phyloP scores from a whole-genome alignment of 2,329 filamentous ascomycete genomes.

The Microcera coccophila region DNA sequence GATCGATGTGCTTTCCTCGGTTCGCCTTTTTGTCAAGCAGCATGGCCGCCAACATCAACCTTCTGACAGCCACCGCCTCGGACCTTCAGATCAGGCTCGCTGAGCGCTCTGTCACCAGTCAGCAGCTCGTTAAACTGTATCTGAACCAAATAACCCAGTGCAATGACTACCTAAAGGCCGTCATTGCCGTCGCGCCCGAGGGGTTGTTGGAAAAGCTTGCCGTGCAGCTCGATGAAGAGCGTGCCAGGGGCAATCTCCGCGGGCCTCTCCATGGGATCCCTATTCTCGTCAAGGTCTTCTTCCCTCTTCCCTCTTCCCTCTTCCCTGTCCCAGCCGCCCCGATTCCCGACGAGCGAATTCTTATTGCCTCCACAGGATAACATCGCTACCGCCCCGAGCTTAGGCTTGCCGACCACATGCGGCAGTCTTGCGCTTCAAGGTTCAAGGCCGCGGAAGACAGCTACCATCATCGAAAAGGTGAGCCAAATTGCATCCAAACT shows the following conservation, averaged over 20 bases:
- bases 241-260: slow-evolving; percentile 6
- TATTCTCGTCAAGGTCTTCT: slow-evolving; percentile 15
- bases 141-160: slow-evolving; percentile 9
- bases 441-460: slow-evolving; percentile 12
- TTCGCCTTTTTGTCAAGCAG: background rate
- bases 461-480: slow-evolving; percentile 6
- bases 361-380: slow-evolving; percentile 2
- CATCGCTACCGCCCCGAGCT: slow-evolving; percentile 6
- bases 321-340: background rate
- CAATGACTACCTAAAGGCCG: slow-evolving; percentile 12
- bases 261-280: slow-evolving; percentile 18
- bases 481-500: background rate
- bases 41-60: background rate
- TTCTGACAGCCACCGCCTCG: slow-evolving; percentile 3
- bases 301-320: too few relatives aligned
- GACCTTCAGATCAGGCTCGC: slow-evolving; percentile 2
- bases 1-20: background rate
- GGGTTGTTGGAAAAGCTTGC: slow-evolving; percentile 4
- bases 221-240: slow-evolving; percentile 11
- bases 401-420: slow-evolving; percentile 10
- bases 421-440: slow-evolving; percentile 12
- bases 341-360: background rate
- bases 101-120: slow-evolving; percentile 6
- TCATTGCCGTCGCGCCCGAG: slow-evolving; percentile 8
- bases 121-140: slow-evolving; percentile 12